A percentile compares a stretch with the other conserved stretches of the same genome.
These are phyloP conservation scores for Lodderomyces margitis DNA, from an alignment of 1,139 yeast genomes.

Conservation along the genomic window DNA sequence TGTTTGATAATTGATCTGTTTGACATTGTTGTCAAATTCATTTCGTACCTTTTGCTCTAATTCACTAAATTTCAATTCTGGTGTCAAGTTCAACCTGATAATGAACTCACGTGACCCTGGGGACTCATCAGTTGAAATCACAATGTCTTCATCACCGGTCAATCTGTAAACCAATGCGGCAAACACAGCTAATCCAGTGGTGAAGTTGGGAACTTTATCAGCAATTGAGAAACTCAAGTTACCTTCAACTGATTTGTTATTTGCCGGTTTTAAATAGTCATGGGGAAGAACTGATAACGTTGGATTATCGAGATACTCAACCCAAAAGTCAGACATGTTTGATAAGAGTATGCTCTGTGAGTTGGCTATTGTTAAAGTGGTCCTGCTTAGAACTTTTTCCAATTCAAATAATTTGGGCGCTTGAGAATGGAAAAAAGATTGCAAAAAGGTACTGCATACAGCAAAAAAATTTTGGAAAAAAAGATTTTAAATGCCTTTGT, in stretches of 20 bases:
- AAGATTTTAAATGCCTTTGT: neutral
- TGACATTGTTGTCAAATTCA: conserved; percentile 39
- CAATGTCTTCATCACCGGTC: conserved; percentile 92
- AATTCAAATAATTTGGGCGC: neutral
- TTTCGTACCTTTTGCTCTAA: conserved; percentile 45
- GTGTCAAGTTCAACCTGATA: conserved; percentile 58
- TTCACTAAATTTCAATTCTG: conserved; percentile 52
- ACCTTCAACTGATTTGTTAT: conserved; percentile 67
- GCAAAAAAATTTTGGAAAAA: too few species aligned
- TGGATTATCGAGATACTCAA: conserved; percentile 67
- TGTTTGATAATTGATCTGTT: conserved; percentile 40
- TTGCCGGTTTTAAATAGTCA: conserved; percentile 80
- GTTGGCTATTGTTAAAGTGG: too few species aligned
- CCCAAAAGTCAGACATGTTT: conserved; percentile 53
- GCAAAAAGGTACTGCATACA: conserved; percentile 1
- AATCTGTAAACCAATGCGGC: conserved; percentile 71
- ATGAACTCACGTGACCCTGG: conserved; percentile 48
- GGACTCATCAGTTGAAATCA: conserved; percentile 65
- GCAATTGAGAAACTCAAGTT: conserved; percentile 21
- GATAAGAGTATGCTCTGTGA: neutral
- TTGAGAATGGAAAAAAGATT: neutral
- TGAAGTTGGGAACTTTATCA: conserved; percentile 29
- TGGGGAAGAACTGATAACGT: conserved; percentile 86
- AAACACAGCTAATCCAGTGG: conserved; percentile 64
- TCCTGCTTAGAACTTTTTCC: neutral